These are phyloP conservation scores for Colletotrichum theobromicola DNA, from an alignment of 2,329 filamentous ascomycete genomes.

Conservation along the genomic window DNA sequence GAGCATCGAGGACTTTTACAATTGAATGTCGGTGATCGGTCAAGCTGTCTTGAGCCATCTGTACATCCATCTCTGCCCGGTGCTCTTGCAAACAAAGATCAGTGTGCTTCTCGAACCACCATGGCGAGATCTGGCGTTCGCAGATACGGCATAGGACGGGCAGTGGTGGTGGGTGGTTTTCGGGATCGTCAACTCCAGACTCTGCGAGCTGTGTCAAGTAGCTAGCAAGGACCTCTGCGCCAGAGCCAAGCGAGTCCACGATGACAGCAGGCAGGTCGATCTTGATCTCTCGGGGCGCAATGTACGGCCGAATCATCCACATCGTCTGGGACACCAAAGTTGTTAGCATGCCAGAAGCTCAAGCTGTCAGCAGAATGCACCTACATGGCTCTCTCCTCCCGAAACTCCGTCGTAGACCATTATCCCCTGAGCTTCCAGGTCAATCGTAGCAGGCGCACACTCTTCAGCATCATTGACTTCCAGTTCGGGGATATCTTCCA, in stretches of 20 bases:
- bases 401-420: slow-evolving; percentile 94
- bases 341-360: background rate
- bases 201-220: slow-evolving; percentile 92
- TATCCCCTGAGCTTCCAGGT: slow-evolving; percentile 95
- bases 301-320: slow-evolving; percentile 99
- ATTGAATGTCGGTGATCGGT: slow-evolving; percentile 93
- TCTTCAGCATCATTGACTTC: slow-evolving; percentile 41
- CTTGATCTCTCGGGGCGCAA: slow-evolving; percentile 87
- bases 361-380: slow-evolving; percentile 37
- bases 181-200: slow-evolving; percentile 75
- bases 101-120: slow-evolving; percentile 99
- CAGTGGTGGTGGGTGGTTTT: slow-evolving; percentile 78
- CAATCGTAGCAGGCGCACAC: slow-evolving; percentile 61
- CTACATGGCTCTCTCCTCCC: slow-evolving; percentile 88
- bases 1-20: slow-evolving; percentile 90
- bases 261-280: slow-evolving; percentile 91
- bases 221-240: slow-evolving; percentile 91
- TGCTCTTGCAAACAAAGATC: slow-evolving; percentile 96
- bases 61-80: slow-evolving; percentile 95
- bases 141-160: slow-evolving; percentile 96
- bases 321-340: slow-evolving; percentile 70
- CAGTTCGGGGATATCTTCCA: slow-evolving; percentile 44
- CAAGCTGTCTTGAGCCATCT: slow-evolving; percentile 91
- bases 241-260: slow-evolving; percentile 91
- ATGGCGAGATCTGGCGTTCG: slow-evolving; percentile 94